These are phyloP conservation scores for Rosellinia necatrix DNA, from an alignment of 2,329 filamentous ascomycete genomes.

Conservation along the genomic window DNA sequence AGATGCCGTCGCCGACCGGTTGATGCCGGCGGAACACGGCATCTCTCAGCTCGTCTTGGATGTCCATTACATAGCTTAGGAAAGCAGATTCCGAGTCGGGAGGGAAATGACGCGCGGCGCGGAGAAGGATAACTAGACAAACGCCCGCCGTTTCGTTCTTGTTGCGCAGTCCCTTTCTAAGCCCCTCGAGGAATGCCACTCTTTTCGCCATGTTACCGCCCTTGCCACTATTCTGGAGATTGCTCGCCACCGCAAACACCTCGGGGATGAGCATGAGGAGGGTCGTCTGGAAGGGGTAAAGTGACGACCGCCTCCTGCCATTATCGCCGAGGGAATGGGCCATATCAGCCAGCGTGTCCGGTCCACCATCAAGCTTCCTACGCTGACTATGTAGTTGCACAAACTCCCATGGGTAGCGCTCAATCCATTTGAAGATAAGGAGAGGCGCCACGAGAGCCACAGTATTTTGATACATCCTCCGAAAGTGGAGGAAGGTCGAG, in stretches of 20 bases:
- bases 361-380: slow-evolving; percentile 65
- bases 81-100: slow-evolving; percentile 66
- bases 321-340: slow-evolving; percentile 65
- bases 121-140: slow-evolving; percentile 65
- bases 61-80: slow-evolving; percentile 70
- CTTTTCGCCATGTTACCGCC: slow-evolving; percentile 67
- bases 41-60: slow-evolving; percentile 70
- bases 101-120: slow-evolving; percentile 67
- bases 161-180: slow-evolving; percentile 66
- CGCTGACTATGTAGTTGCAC: slow-evolving; percentile 64
- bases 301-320: slow-evolving; percentile 56
- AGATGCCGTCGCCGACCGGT: slow-evolving; percentile 50
- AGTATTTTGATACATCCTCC: slow-evolving; percentile 66
- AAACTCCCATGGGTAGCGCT: slow-evolving; percentile 68
- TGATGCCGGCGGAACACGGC: slow-evolving; percentile 64
- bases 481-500: slow-evolving; percentile 69
- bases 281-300: slow-evolving; percentile 67
- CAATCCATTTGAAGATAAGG: slow-evolving; percentile 68
- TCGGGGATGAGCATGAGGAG: slow-evolving; percentile 69
- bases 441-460: slow-evolving; percentile 66
- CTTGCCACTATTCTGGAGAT: slow-evolving; percentile 68
- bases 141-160: slow-evolving; percentile 70
- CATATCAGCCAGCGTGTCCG: slow-evolving; percentile 73
- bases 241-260: slow-evolving; percentile 71
- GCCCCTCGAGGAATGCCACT: slow-evolving; percentile 65